Evolutionary conservation across 2,329 filamentous ascomycete species (phyloP).

Genomic region (Tolypocladium paradoxum): DNA sequence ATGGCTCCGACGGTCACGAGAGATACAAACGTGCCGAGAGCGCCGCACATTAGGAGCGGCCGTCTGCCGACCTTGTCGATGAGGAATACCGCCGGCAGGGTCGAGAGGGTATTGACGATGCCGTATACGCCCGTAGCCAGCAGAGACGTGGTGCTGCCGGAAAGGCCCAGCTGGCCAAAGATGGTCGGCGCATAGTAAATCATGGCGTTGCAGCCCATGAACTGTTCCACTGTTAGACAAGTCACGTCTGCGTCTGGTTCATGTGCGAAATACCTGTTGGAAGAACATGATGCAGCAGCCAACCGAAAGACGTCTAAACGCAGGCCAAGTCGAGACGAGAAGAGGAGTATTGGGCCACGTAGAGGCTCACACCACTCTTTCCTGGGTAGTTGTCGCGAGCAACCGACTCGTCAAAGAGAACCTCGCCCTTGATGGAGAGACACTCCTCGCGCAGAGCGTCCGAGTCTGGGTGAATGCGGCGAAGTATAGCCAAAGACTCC

Average conservation of each 20-base stretch:
- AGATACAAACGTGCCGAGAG: conserved; percentile 52
- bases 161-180: conserved; percentile 31
- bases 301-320: conserved; percentile 35
- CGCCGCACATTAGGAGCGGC: conserved; percentile 52
- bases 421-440: conserved; percentile 25
- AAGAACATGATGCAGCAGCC: conserved; percentile 47
- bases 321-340: conserved; percentile 17
- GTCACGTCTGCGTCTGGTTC: too few relatives aligned
- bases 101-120: conserved; percentile 39
- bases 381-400: conserved; percentile 17
- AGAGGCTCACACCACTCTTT: conserved; percentile 17
- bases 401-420: conserved; percentile 22
- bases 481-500: conserved; percentile 17
- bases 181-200: conserved; percentile 38
- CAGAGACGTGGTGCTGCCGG: conserved; percentile 30
- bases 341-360: conserved; percentile 18
- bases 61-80: conserved; percentile 49
- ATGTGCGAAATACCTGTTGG: conserved; percentile 37
- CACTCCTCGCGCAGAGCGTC: conserved; percentile 19
- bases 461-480: conserved; percentile 19
- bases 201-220: conserved; percentile 34
- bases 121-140: conserved; percentile 48
- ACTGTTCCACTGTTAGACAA: conserved; percentile 21
- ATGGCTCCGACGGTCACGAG: conserved; percentile 41
- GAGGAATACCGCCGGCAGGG: conserved; percentile 32